These are phyloP conservation scores for Ramaria sp. DNA, from an alignment of 768 basidiomycete genomes.

Conservation along the genomic window DNA sequence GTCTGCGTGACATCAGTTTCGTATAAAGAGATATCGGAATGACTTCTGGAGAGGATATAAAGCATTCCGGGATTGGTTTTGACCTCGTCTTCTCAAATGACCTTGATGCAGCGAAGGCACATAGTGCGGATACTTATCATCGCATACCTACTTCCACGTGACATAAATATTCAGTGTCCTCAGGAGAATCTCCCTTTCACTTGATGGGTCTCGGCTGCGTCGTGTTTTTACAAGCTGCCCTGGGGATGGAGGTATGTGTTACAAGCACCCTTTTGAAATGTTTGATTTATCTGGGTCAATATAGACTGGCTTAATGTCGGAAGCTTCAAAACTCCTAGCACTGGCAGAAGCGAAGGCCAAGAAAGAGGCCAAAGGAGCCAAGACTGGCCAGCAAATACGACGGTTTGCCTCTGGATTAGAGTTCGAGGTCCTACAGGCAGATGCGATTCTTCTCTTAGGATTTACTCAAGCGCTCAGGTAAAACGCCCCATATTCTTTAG, in stretches of 20 bases:
- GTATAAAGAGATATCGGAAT: not conserved
- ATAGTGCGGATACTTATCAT: not conserved
- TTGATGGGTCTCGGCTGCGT: constrained; percentile 61
- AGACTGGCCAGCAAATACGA: constrained; percentile 20
- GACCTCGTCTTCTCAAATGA: constrained; percentile 62
- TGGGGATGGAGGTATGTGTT: constrained; percentile 61
- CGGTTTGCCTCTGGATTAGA: constrained; percentile 55
- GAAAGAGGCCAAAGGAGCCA: constrained; percentile 32
- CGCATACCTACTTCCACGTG: not conserved
- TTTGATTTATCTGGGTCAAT: not conserved
- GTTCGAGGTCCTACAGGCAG: constrained; percentile 68
- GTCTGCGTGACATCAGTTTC: too few relatives aligned
- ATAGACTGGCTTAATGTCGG: constrained; percentile 49
- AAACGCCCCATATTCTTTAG: constrained; percentile 12
- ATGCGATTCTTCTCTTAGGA: constrained; percentile 59
- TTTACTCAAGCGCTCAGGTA: constrained; percentile 63
- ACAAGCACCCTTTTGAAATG: not conserved
- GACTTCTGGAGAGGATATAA: not conserved
- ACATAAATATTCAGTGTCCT: constrained; percentile 28
- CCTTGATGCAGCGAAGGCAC: constrained; percentile 37
- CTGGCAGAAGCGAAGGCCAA: constrained; percentile 51
- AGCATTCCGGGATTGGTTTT: constrained; percentile 39
- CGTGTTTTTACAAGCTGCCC: constrained; percentile 64
- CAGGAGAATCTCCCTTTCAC: constrained; percentile 54
- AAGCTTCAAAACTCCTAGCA: constrained; percentile 46